These are phyloP conservation scores for Phragmites australis DNA, from an alignment of 176 grass and related monocot genomes.

Conservation along the genomic window DNA sequence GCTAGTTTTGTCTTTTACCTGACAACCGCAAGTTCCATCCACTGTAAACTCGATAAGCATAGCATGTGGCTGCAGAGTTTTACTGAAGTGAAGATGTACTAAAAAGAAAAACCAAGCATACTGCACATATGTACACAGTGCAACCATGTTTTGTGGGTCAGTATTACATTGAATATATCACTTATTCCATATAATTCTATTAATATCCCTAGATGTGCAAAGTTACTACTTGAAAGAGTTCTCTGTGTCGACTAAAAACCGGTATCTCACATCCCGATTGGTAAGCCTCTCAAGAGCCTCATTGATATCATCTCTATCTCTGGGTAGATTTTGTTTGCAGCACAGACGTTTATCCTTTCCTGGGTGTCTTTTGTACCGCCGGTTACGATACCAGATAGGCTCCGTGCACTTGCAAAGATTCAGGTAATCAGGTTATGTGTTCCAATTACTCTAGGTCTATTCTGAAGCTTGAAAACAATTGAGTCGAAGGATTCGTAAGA, in stretches of 20 bases:
- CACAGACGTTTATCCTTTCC: constrained; percentile 73
- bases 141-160: no score
- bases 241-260: constrained; percentile 72
- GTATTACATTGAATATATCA: neutral
- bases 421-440: neutral
- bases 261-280: constrained; percentile 66
- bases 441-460: no score
- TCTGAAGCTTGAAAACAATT: no score
- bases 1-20: no score
- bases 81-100: no score
- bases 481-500: no score
- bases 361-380: constrained; percentile 68
- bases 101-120: no score
- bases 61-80: no score
- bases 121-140: no score
- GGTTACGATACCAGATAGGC: constrained; percentile 52
- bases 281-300: constrained; percentile 67
- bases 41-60: no score
- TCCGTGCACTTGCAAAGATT: constrained; percentile 53
- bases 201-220: neutral
- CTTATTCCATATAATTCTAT: neutral
- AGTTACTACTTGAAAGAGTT: constrained; percentile 49
- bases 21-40: no score
- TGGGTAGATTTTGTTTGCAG: constrained; percentile 67
- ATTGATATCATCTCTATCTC: constrained; percentile 74